phyloP scores from a whole-genome alignment of 148 eudicot species.

The Simmondsia chinensis region DNA sequence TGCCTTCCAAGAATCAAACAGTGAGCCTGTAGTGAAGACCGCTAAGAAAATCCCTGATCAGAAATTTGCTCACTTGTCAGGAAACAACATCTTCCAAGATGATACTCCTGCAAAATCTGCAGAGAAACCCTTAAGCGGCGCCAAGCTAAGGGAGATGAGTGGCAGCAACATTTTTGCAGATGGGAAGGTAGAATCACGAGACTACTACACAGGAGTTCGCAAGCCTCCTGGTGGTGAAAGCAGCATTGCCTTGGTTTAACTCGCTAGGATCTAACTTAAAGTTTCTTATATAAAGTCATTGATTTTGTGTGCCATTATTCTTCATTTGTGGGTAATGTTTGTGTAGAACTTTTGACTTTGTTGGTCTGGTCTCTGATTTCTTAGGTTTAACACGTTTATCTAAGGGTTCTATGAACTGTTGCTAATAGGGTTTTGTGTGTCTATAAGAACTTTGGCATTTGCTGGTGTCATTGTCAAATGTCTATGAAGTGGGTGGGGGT shows the following conservation, averaged over 20 bases:
- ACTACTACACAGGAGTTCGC: constrained; percentile 82
- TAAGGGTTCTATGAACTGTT: too few relatives aligned
- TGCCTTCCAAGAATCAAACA: constrained; percentile 49
- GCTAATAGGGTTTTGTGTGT: constrained; percentile 48
- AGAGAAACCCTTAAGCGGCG: constrained; percentile 72
- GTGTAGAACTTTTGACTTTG: constrained; percentile 15
- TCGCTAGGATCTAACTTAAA: constrained; percentile 27
- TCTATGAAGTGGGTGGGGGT: constrained; percentile 18
- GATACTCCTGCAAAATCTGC: constrained; percentile 37
- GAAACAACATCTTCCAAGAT: constrained; percentile 82
- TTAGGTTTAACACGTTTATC: too few relatives aligned
- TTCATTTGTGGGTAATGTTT: constrained; percentile 11
- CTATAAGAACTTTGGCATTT: constrained; percentile 20
- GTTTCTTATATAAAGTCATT: constrained; percentile 14
- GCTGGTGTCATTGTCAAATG: constrained; percentile 14
- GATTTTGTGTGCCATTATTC: constrained; percentile 16
- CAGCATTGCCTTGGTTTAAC: constrained; percentile 85
- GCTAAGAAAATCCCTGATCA: constrained; percentile 76
- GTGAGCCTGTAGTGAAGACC: constrained; percentile 57
- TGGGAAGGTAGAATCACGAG: constrained; percentile 80
- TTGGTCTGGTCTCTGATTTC: constrained; percentile 21
- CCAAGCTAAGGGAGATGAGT: constrained; percentile 84
- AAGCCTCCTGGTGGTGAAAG: constrained; percentile 98
- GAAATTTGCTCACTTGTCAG: constrained; percentile 74
- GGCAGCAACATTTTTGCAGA: constrained; percentile 84